phyloP scores from a whole-genome alignment of 1,139 yeast genomes.

The Sugiyamaella sp. region DNA sequence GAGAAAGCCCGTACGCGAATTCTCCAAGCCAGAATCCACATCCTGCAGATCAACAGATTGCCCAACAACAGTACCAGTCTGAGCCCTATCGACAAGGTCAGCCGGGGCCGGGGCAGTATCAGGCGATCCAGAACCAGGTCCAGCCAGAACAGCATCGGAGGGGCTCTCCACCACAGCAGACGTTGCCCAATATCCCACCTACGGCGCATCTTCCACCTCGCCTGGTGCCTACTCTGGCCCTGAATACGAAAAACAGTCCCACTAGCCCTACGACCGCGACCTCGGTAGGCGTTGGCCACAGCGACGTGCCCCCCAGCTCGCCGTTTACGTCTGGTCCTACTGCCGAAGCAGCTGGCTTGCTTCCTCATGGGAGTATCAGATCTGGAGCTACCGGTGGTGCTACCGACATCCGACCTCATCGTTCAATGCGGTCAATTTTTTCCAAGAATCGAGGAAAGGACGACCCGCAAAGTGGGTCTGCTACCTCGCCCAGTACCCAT shows the following conservation, averaged over 20 bases:
- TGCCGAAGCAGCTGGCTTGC: conserved; percentile 17
- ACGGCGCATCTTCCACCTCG: conserved; percentile 11
- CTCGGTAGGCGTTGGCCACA: background rate
- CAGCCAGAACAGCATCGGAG: background rate
- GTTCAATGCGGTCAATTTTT: conserved; percentile 27
- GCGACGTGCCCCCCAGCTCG: conserved; percentile 6
- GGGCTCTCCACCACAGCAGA: background rate
- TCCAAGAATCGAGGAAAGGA: conserved; percentile 19
- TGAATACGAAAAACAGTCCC: conserved; percentile 1
- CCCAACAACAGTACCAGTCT: background rate
- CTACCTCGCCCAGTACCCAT: background rate
- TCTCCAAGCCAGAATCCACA: background rate
- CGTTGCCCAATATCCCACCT: conserved; percentile 11
- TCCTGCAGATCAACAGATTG: background rate
- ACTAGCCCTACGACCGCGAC: conserved; percentile 6
- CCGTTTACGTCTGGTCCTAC: conserved; percentile 19
- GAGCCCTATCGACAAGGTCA: no score
- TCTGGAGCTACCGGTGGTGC: background rate
- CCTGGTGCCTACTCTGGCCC: conserved; percentile 1
- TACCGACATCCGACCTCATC: conserved; percentile 15
- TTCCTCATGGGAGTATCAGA: background rate
- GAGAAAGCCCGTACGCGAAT: background rate
- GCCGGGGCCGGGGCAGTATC: no score
- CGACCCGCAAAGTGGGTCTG: background rate
- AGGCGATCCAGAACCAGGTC: background rate